These are phyloP conservation scores for Hyaloperonospora arabidopsidis DNA, from an alignment of 352 stramenopile species.

Conservation along the genomic window DNA sequence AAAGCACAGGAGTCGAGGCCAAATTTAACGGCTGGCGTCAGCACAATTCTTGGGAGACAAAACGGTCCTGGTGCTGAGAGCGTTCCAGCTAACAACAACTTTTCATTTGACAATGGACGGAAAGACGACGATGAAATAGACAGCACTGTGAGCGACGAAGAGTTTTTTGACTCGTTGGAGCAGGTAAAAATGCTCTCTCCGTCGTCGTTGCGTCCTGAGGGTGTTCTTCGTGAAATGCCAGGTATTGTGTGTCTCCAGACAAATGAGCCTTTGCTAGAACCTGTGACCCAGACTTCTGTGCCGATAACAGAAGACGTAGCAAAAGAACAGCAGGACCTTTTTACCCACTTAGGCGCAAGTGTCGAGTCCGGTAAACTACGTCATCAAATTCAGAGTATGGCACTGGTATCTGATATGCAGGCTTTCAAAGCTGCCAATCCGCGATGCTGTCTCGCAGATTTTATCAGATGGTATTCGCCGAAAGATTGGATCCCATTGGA, in stretches of 20 bases:
- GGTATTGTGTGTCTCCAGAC: conserved; percentile 40
- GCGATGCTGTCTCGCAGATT: conserved; percentile 55
- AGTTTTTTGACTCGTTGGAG: conserved; percentile 79
- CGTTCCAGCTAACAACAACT: neutral
- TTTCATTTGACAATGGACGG: neutral
- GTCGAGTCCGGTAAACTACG: conserved; percentile 57
- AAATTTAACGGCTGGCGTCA: conserved; percentile 6
- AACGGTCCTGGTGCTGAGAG: neutral
- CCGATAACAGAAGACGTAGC: conserved; percentile 75
- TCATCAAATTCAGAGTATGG: conserved; percentile 66
- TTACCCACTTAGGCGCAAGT: conserved; percentile 58
- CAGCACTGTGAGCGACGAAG: conserved; percentile 53
- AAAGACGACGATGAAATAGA: conserved; percentile 22
- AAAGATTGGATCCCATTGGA: conserved; percentile 68
- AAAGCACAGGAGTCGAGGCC: conserved; percentile 25
- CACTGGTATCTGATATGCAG: conserved; percentile 78
- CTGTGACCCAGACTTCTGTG: conserved; percentile 54
- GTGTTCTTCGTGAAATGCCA: conserved; percentile 22
- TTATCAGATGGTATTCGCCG: conserved; percentile 79
- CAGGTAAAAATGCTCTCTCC: conserved; percentile 25
- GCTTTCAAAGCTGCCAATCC: conserved; percentile 81
- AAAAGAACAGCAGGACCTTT: conserved; percentile 66
- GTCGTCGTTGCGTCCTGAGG: conserved; percentile 18
- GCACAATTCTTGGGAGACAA: neutral
- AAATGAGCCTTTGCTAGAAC: conserved; percentile 47